Evolutionary conservation across 768 basidiomycete genomes (phyloP), one percentile per base, ranked within the genome.

Genomic region (Pleurotus citrinopileatus): DNA sequence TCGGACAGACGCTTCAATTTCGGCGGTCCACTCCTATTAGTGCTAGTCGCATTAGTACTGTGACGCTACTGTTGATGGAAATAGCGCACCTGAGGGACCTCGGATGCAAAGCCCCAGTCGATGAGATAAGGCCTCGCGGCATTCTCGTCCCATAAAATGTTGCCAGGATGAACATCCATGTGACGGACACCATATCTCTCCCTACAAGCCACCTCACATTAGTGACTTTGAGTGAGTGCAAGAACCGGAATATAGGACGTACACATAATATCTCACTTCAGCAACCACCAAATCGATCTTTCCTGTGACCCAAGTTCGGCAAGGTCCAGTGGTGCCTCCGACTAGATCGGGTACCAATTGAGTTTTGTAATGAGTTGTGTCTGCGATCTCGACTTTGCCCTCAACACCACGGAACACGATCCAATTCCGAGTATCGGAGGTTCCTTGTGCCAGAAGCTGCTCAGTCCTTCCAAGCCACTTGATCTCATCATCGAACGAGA

Each of bases 121-220:
- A 51, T 51, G 34, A 51, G 48, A 37, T 8, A 19, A 12, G 48
- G 28, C 15, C 37, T 15, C 9, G 15, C 37, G 12, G 48, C 48
- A 22, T 15, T 34, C 22, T 25, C 17, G 48, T 51, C 48, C 48
- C 48, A 51, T 5, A 51, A 23, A 3, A 51, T 51, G 34, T 51
- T 51, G 15, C 48, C 48, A 20, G 48, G 34, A 3, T 51, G 48
- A 19, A 51, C 19, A 51, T 51, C 48, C 19, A 19, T 51, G 20
- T 51, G 48, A 10, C 28, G 48, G 19, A 51, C 32, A 13, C 48
- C 48, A 23, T 50, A 50, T 10, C 19, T 32, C 17, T 50, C 48
- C 7, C 45, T 47, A 29, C 8, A 4, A 44, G 22, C 17, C n/a
- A n/a, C n/a, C n/a, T n/a, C n/a, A n/a, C n/a, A n/a, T n/a, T n/a